These are phyloP conservation scores for Orychophragmus violaceus DNA, from an alignment of 345 rosid genomes.

Conservation along the genomic window DNA sequence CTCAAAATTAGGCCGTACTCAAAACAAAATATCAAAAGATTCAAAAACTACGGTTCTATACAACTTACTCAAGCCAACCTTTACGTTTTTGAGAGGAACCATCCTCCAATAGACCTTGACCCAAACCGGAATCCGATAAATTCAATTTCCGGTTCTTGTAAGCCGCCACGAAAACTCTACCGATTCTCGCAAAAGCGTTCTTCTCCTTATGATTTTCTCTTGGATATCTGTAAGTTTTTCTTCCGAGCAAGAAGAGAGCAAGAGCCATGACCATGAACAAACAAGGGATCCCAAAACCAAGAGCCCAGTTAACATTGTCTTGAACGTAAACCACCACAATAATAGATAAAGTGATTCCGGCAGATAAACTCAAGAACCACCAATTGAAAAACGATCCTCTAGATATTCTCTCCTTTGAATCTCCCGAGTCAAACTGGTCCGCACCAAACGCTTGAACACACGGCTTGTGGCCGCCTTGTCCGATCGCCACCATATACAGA, in stretches of 20 bases:
- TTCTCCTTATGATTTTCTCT: not conserved
- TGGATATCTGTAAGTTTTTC: slow-evolving; percentile 8
- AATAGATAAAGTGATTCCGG: slow-evolving; percentile 16
- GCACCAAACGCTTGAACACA: slow-evolving; percentile 33
- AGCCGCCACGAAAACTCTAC: slow-evolving; percentile 14
- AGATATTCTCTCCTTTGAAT: slow-evolving; percentile 14
- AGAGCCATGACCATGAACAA: slow-evolving; percentile 28
- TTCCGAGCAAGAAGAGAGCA: slow-evolving; percentile 29
- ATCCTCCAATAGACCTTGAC: slow-evolving; percentile 8
- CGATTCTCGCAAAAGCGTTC: slow-evolving; percentile 18
- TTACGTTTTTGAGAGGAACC: not conserved
- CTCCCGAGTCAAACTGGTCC: slow-evolving; percentile 21
- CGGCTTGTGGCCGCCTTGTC: slow-evolving; percentile 27
- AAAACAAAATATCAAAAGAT: not conserved
- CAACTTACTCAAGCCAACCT: not conserved
- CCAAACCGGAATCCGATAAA: not conserved
- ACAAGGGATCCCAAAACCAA: slow-evolving; percentile 30
- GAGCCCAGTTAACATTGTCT: slow-evolving; percentile 17
- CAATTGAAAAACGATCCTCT: slow-evolving; percentile 26
- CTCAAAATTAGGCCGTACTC: not conserved
- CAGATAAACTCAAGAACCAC: slow-evolving; percentile 28
- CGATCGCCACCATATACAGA: slow-evolving; percentile 24
- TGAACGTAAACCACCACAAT: slow-evolving; percentile 15
- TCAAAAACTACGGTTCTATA: not conserved
- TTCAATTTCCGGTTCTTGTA: slow-evolving; percentile 19